phyloP scores from a whole-genome alignment of 1,139 yeast species.

The Hansenula sp. region DNA sequence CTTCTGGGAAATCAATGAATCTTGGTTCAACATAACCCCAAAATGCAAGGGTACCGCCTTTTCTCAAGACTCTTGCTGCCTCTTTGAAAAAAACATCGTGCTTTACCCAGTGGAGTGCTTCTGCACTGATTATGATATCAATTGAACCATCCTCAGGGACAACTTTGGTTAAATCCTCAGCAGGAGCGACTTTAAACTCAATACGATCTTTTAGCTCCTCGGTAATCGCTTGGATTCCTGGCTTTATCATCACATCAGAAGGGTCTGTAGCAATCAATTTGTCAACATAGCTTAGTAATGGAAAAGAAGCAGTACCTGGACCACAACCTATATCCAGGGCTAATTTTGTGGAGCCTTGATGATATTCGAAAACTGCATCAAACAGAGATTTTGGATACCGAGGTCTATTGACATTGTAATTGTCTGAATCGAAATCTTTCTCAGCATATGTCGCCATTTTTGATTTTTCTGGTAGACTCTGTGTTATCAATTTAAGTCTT shows the following conservation, averaged over 20 bases:
- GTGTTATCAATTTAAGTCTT: no score
- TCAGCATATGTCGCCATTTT: slow-evolving; percentile 71
- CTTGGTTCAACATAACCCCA: slow-evolving; percentile 81
- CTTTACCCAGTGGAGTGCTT: slow-evolving; percentile 78
- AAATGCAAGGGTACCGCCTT: slow-evolving; percentile 62
- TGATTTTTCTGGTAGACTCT: no score
- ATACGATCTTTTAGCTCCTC: slow-evolving; percentile 9
- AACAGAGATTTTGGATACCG: slow-evolving; percentile 56
- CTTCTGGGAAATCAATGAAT: slow-evolving; percentile 34
- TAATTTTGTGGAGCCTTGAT: slow-evolving; percentile 26
- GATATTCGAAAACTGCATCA: slow-evolving; percentile 37
- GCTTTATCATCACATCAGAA: slow-evolving; percentile 63
- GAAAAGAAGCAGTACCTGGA: slow-evolving; percentile 72
- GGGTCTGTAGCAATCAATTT: slow-evolving; percentile 66
- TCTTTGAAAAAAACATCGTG: slow-evolving; percentile 48
- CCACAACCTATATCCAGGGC: slow-evolving; percentile 81
- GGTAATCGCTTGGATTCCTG: slow-evolving; percentile 14
- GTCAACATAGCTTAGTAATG: slow-evolving; percentile 39
- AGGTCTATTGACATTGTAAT: slow-evolving; percentile 64
- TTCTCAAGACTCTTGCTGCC: slow-evolving; percentile 44
- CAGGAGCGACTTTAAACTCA: slow-evolving; percentile 22
- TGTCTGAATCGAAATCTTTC: slow-evolving; percentile 49
- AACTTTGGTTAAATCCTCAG: slow-evolving; percentile 22
- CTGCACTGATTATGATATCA: slow-evolving; percentile 70
- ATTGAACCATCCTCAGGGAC: slow-evolving; percentile 31